Evolutionary conservation across 148 eudicot genomes (phyloP), one percentile per base, ranked within the genome.

Genomic region (Chenopodium quinoa): DNA sequence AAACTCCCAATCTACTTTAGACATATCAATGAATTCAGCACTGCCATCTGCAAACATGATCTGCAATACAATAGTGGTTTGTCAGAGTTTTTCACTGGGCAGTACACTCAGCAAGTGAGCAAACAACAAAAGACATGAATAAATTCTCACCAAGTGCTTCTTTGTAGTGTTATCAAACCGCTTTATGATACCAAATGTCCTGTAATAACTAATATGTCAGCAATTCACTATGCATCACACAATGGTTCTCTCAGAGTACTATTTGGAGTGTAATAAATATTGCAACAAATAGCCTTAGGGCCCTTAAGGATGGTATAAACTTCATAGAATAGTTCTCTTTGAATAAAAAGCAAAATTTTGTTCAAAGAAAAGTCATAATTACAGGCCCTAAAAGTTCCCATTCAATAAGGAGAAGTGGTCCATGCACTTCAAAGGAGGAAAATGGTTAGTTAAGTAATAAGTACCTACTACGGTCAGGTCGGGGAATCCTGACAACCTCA

Each of bases 11-110:
- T 90, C 94, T 84, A 90, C 94, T 88, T 89, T 90, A 54, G 98
- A 88, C 93, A 96, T 80, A 91, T 96, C 98, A 77, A 96, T 85
- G 73, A 83, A 85, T 84, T 90, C 92, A 73, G 75, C 80, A 47
- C 31, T 25, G 74, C 99, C 99, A 75, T 92, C 93, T 84, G 92
- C 98, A 82, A 90, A 94, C 99, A 96, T 87, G 81, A 96, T 89
- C 99, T 96, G 90, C 75, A 75, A 16, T 75, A 48, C 13, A 40
- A 60, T 22, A 52, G 29, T 48, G 62, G 75, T 74, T 78, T 72
- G 81, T 73, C 75, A 78, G 46, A 56, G 71, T 25, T 44, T 17
- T 62, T 75, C 52, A 63, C 73, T 58, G 64, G 31, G 7, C 29
- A 75, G 37, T 46, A 75, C 11, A 79, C 12, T 54, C n/a, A 56